Conservation (phyloP, 495 filamentous ascomycete species). For the Aspergillus nidulans region DNA sequence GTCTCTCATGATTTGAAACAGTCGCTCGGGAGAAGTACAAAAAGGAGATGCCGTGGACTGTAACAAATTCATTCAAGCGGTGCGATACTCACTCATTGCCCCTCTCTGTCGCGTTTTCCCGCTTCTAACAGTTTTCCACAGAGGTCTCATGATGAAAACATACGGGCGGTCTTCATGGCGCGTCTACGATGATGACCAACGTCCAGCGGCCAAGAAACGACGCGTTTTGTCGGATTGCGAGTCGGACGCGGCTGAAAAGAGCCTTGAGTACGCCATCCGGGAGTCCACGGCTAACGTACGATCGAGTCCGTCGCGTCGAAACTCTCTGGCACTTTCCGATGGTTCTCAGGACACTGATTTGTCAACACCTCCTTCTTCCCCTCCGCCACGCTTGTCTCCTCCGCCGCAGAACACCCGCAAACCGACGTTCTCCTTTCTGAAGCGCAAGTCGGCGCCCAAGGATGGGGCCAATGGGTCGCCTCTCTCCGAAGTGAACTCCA, state of each 20-base stretch:
- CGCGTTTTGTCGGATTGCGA: constrained; percentile 39
- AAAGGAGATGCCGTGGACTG: constrained; percentile 51
- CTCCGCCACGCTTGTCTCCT: constrained; percentile 51
- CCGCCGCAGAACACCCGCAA: constrained; percentile 54
- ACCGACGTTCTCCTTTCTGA: constrained; percentile 50
- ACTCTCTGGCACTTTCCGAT: constrained; percentile 45
- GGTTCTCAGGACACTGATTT: constrained; percentile 45
- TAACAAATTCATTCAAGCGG: constrained; percentile 57
- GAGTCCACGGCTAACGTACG: constrained; percentile 44
- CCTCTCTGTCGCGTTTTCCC: background rate
- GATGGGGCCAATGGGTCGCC: constrained; percentile 34
- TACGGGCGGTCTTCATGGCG: constrained; percentile 48
- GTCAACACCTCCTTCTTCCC: constrained; percentile 49
- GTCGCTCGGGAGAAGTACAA: constrained; percentile 7
- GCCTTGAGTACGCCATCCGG: constrained; percentile 45
- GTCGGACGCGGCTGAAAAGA: constrained; percentile 44
- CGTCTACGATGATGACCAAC: constrained; percentile 45
- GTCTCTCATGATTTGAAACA: constrained; percentile 16
- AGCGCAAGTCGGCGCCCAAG: constrained; percentile 42
- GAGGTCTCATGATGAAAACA: constrained; percentile 52
- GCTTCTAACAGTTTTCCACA: constrained; percentile 10
- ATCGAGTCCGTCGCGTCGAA: constrained; percentile 49
- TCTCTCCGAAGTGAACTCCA: constrained; percentile 48
- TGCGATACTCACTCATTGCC: constrained; percentile 18
- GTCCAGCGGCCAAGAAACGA: constrained; percentile 42